These are phyloP conservation scores for Plantago major DNA, from an alignment of 257 asterid genomes.

Conservation along the genomic window DNA sequence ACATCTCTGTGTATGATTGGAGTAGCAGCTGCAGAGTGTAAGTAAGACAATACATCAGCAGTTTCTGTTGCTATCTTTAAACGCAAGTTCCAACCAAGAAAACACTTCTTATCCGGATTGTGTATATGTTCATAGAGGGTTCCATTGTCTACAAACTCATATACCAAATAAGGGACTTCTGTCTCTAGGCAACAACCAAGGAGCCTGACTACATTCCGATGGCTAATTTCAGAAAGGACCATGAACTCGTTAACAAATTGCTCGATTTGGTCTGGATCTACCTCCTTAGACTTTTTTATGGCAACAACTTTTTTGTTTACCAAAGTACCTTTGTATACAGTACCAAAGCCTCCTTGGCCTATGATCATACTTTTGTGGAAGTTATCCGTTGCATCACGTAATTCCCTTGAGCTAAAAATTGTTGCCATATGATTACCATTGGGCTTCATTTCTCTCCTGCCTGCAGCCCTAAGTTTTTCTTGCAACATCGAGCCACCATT, in stretches of 20 bases:
- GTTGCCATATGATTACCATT: slow-evolving; percentile 10
- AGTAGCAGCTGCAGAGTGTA: slow-evolving; percentile 23
- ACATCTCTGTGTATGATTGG: no score
- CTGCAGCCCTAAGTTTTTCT: background rate
- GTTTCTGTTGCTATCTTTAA: slow-evolving; percentile 19
- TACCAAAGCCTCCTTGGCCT: slow-evolving; percentile 25
- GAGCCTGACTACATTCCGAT: slow-evolving; percentile 26
- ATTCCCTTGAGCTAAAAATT: background rate
- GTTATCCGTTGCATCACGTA: slow-evolving; percentile 25
- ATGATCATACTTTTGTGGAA: background rate
- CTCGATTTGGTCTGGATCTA: slow-evolving; percentile 16
- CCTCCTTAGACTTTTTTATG: slow-evolving; percentile 3
- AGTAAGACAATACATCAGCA: slow-evolving; percentile 17
- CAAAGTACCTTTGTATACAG: slow-evolving; percentile 23
- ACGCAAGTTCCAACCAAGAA: slow-evolving; percentile 15
- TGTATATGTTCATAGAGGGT: slow-evolving; percentile 26
- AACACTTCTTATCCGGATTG: background rate
- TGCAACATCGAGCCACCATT: slow-evolving; percentile 7
- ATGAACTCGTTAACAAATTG: no score
- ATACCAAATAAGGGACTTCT: slow-evolving; percentile 18
- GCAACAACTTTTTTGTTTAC: slow-evolving; percentile 11
- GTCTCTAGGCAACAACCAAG: slow-evolving; percentile 33
- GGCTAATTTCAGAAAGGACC: slow-evolving; percentile 19
- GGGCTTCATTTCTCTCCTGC: background rate
- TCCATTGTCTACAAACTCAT: slow-evolving; percentile 10